These are phyloP conservation scores for Fomitopsis betulina DNA, from an alignment of 1,284 basidiomycete genomes.

Conservation along the genomic window DNA sequence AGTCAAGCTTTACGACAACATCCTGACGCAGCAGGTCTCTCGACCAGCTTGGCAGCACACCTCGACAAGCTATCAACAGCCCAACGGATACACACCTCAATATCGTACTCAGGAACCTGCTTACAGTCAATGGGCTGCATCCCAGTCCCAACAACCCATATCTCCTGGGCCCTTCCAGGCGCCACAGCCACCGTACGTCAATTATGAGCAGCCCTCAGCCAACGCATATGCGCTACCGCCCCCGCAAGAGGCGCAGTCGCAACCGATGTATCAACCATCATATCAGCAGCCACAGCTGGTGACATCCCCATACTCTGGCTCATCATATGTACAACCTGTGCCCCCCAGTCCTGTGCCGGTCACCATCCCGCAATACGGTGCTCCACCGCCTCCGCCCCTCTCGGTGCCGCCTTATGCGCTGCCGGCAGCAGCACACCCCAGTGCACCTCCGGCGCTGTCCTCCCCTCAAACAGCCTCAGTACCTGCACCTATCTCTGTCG, in stretches of 20 bases:
- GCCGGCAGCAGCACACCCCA: slow-evolving; percentile 11
- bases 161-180: slow-evolving; percentile 8
- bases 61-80: slow-evolving; percentile 15
- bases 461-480: slow-evolving; percentile 7
- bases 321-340: slow-evolving; percentile 8
- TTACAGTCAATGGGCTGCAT: slow-evolving; percentile 25
- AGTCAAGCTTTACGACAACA: slow-evolving; percentile 84
- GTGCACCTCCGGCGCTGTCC: slow-evolving; percentile 11
- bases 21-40: slow-evolving; percentile 81
- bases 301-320: slow-evolving; percentile 9
- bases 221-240: slow-evolving; percentile 14
- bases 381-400: slow-evolving; percentile 11
- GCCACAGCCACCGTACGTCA: slow-evolving; percentile 14
- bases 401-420: slow-evolving; percentile 5
- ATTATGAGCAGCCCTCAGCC: slow-evolving; percentile 4
- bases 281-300: slow-evolving; percentile 5
- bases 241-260: slow-evolving; percentile 9
- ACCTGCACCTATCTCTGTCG: slow-evolving; percentile 8
- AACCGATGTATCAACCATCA: slow-evolving; percentile 16
- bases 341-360: slow-evolving; percentile 14
- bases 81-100: slow-evolving; percentile 21
- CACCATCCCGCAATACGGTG: slow-evolving; percentile 24
- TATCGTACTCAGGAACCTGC: slow-evolving; percentile 21
- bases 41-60: slow-evolving; percentile 56
- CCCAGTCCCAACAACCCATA: slow-evolving; percentile 13